These are phyloP conservation scores for Sphagnum contortum DNA, from an alignment of 225 moss, liverwort and hornwort genomes.

Conservation along the genomic window DNA sequence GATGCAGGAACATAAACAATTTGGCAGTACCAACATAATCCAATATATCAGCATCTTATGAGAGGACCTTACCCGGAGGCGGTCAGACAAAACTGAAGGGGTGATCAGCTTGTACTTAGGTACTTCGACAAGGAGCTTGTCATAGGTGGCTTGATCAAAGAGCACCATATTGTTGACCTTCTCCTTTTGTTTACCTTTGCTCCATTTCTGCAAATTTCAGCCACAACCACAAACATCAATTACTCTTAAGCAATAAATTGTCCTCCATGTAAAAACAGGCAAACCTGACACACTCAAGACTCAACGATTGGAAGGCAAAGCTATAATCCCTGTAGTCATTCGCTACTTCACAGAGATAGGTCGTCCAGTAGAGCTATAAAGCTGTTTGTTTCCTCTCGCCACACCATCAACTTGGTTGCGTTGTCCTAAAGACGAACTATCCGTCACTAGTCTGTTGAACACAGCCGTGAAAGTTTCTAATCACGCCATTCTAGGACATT, in stretches of 20 bases:
- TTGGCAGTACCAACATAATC: too few relatives aligned
- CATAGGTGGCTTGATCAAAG: slow-evolving; percentile 59
- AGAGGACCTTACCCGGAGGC: slow-evolving; percentile 39
- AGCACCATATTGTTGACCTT: slow-evolving; percentile 74
- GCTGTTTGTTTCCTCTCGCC: too few relatives aligned
- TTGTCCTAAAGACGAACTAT: too few relatives aligned
- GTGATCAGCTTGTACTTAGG: slow-evolving; percentile 65
- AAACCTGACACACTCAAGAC: neutral
- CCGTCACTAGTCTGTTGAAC: too few relatives aligned
- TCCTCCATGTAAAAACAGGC: slow-evolving; percentile 1
- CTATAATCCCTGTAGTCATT: neutral
- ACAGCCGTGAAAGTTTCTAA: too few relatives aligned
- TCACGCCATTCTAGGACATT: too few relatives aligned
- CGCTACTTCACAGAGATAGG: too few relatives aligned
- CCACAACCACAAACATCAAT: neutral
- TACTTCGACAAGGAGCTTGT: slow-evolving; percentile 54
- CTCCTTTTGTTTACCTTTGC: slow-evolving; percentile 73
- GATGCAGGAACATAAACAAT: too few relatives aligned
- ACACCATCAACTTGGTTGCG: too few relatives aligned
- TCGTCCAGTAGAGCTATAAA: too few relatives aligned
- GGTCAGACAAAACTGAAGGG: slow-evolving; percentile 56
- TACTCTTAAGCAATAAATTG: neutral
- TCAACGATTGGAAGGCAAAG: neutral
- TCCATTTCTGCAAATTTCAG: slow-evolving; percentile 42
- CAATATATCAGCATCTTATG: too few relatives aligned